Percentiles rank a stretch among this genome's conserved stretches.
These are phyloP conservation scores for Ogataea degrootiae DNA, from an alignment of 805 yeast genomes.

Conservation along the genomic window DNA sequence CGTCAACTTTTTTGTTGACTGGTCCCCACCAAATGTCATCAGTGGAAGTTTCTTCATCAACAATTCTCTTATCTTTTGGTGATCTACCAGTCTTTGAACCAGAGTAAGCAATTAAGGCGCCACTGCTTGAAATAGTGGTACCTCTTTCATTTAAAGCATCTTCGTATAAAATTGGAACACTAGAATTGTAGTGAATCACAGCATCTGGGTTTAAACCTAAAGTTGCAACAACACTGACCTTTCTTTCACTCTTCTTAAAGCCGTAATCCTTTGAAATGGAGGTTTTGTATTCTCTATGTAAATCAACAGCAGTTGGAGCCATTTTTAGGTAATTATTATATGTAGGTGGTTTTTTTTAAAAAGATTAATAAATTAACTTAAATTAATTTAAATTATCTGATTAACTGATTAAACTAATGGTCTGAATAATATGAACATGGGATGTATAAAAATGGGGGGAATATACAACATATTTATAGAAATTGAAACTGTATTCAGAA, in stretches of 20 bases:
- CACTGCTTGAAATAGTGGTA: constrained; percentile 86
- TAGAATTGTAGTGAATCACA: constrained; percentile 80
- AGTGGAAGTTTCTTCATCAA: constrained; percentile 83
- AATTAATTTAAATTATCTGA: neutral
- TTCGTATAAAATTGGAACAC: constrained; percentile 89
- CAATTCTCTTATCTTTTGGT: constrained; percentile 97
- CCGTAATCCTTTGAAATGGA: constrained; percentile 21
- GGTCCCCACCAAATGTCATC: constrained; percentile 99
- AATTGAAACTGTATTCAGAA: neutral
- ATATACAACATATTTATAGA: neutral
- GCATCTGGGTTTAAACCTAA: constrained; percentile 57
- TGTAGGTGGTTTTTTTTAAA: neutral
- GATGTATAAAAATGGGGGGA: neutral
- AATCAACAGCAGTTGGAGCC: constrained; percentile 39
- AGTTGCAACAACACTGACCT: constrained; percentile 28
- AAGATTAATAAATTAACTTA: neutral
- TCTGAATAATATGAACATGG: neutral
- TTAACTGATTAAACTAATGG: neutral
- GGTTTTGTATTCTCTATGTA: constrained; percentile 27
- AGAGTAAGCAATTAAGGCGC: constrained; percentile 93
- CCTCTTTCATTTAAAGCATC: constrained; percentile 89
- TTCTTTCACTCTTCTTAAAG: constrained; percentile 23
- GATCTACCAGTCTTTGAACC: constrained; percentile 97
- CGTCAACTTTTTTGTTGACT: constrained; percentile 90
- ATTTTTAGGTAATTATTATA: constrained; percentile 15